Evolutionary conservation across 2,329 filamentous ascomycete species (phyloP).

Genomic region (Fusarium sambucinum): DNA sequence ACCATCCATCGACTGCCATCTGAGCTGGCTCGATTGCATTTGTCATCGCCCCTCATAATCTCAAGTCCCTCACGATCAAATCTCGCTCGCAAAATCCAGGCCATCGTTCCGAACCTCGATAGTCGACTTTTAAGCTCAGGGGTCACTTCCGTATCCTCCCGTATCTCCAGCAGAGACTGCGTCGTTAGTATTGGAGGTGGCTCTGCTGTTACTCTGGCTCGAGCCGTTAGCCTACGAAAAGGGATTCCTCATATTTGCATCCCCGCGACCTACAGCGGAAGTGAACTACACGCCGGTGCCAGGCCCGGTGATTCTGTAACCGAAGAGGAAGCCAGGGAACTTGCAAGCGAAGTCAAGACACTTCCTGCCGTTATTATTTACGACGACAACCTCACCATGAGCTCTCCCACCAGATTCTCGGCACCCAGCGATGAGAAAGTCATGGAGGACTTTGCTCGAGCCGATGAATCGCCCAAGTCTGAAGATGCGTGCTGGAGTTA

Average conservation of each 20-base stretch:
- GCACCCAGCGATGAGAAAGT: conserved; percentile 44
- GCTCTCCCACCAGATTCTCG: conserved; percentile 45
- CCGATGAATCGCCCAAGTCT: conserved; percentile 29
- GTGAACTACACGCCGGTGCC: conserved; percentile 60
- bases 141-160: conserved; percentile 36
- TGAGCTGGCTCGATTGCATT: conserved; percentile 51
- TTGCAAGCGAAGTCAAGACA: conserved; percentile 9
- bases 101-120: conserved; percentile 52
- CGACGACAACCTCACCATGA: conserved; percentile 53
- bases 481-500: conserved; percentile 53
- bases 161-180: conserved; percentile 61
- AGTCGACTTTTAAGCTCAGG: conserved; percentile 52
- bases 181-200: conserved; percentile 73
- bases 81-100: conserved; percentile 51
- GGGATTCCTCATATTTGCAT: conserved; percentile 69
- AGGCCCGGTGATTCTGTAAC: conserved; percentile 2
- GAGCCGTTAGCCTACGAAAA: conserved; percentile 65
- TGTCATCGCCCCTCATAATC: conserved; percentile 54
- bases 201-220: conserved; percentile 70
- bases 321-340: neutral
- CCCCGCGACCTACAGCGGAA: conserved; percentile 70
- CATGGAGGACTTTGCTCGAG: conserved; percentile 35
- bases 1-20: conserved; percentile 50
- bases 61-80: conserved; percentile 55
- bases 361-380: conserved; percentile 54